Conservation (phyloP, 2,329 filamentous ascomycete genomes). For the Clonostachys rhizophaga region DNA sequence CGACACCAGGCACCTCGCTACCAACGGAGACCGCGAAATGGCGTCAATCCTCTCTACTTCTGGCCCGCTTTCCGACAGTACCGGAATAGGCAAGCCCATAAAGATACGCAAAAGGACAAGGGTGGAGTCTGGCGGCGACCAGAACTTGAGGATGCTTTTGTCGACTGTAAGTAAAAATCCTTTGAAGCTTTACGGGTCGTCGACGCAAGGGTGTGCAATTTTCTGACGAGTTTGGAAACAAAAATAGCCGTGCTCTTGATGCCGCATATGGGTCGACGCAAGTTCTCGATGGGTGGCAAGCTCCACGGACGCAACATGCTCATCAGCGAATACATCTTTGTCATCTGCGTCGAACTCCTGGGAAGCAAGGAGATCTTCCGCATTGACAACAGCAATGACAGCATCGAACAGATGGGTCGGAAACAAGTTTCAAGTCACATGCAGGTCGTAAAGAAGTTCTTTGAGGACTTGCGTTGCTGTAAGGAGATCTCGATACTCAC, state of each 20-base stretch:
- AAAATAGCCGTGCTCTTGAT: slow-evolving; percentile 56
- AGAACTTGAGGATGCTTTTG: slow-evolving; percentile 60
- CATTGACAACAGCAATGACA: slow-evolving; percentile 36
- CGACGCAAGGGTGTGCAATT: not conserved
- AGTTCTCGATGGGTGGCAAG: slow-evolving; percentile 60
- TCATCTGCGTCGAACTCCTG: slow-evolving; percentile 28
- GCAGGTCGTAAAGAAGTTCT: slow-evolving; percentile 65
- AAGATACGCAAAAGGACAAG: slow-evolving; percentile 55
- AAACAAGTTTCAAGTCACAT: slow-evolving; percentile 70
- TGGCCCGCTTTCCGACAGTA: slow-evolving; percentile 62
- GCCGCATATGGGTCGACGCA: slow-evolving; percentile 61
- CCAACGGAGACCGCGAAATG: slow-evolving; percentile 25
- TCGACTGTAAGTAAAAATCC: slow-evolving; percentile 49
- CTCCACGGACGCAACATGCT: slow-evolving; percentile 66
- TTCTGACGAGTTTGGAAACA: not conserved
- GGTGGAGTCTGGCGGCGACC: slow-evolving; percentile 48
- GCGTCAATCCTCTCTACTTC: slow-evolving; percentile 55
- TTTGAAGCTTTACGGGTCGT: not conserved
- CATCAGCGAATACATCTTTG: slow-evolving; percentile 62
- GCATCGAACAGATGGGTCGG: slow-evolving; percentile 42
- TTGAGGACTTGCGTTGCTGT: slow-evolving; percentile 59
- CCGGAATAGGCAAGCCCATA: slow-evolving; percentile 59
- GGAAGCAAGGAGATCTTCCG: slow-evolving; percentile 36
- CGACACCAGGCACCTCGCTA: not conserved
- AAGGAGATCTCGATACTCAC: slow-evolving; percentile 23